Percentiles rank a stretch among this genome's conserved stretches.
phyloP scores from a whole-genome alignment of 2,329 filamentous ascomycete species.

The Hymenoscyphus albidus region DNA sequence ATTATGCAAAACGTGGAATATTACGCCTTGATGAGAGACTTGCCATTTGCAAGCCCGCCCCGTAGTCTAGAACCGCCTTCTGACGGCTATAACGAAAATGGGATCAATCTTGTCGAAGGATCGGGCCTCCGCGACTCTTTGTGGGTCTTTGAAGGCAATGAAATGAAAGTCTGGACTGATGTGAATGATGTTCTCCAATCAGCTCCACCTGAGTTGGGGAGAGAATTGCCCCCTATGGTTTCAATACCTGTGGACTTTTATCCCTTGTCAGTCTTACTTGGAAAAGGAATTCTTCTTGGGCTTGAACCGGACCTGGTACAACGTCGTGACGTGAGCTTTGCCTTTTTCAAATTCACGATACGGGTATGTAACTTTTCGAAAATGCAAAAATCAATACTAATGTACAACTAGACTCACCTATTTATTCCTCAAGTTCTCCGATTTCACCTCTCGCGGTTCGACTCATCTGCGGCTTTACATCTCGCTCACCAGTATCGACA shows the following conservation, averaged over 20 bases:
- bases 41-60: conserved; percentile 43
- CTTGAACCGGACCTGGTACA: conserved; percentile 93
- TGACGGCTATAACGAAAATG: conserved; percentile 17
- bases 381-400: conserved; percentile 14
- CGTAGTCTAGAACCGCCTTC: conserved; percentile 13
- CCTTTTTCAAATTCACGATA: conserved; percentile 82
- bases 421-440: conserved; percentile 86
- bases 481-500: conserved; percentile 82
- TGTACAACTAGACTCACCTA: conserved; percentile 69
- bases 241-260: conserved; percentile 91
- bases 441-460: conserved; percentile 70
- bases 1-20: conserved; percentile 96
- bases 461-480: conserved; percentile 74
- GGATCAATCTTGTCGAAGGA: conserved; percentile 23
- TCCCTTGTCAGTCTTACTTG: conserved; percentile 80
- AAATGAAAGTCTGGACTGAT: conserved; percentile 85
- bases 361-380: conserved; percentile 56
- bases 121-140: conserved; percentile 70
- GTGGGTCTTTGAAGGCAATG: conserved; percentile 88
- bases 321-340: conserved; percentile 84
- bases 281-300: conserved; percentile 84
- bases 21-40: conserved; percentile 87
- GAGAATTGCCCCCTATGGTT: conserved; percentile 71
- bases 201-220: conserved; percentile 58
- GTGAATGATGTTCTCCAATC: conserved; percentile 77